A percentile compares a stretch with the other conserved stretches of the same genome.
Conservation (phyloP, 257 asterid genomes). For the Catharanthus roseus region DNA sequence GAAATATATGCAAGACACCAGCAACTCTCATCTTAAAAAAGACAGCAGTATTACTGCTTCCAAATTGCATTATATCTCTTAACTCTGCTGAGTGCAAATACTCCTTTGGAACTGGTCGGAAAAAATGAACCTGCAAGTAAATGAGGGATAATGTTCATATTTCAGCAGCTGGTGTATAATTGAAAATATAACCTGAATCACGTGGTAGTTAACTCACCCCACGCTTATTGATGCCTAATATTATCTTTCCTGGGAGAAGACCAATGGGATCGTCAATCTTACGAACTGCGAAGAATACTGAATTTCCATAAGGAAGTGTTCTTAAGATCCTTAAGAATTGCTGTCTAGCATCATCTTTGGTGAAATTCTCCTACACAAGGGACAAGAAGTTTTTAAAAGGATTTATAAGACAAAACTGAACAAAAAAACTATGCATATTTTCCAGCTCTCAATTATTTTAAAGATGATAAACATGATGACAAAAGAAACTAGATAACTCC, state of each 20-base stretch:
- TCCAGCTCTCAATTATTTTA: background rate
- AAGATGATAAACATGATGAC: background rate
- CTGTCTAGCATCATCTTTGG: slow-evolving; percentile 96
- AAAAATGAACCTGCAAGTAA: slow-evolving; percentile 79
- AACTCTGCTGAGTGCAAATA: slow-evolving; percentile 96
- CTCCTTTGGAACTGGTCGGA: slow-evolving; percentile 98
- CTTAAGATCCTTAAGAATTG: slow-evolving; percentile 87
- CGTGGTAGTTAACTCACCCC: slow-evolving; percentile 54
- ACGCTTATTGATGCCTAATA: slow-evolving; percentile 93
- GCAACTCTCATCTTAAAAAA: slow-evolving; percentile 99
- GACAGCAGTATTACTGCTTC: slow-evolving; percentile 97
- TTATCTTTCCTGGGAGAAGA: slow-evolving; percentile 85
- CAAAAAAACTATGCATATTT: background rate
- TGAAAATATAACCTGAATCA: slow-evolving; percentile 5
- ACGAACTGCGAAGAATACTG: slow-evolving; percentile 96
- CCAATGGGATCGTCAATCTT: slow-evolving; percentile 99
- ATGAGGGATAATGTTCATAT: slow-evolving; percentile 16
- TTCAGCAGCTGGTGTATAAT: slow-evolving; percentile 20
- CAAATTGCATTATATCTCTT: slow-evolving; percentile 99
- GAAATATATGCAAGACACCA: slow-evolving; percentile 93
- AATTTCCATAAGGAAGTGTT: slow-evolving; percentile 96
- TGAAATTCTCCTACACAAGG: slow-evolving; percentile 65
- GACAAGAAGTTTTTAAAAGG: slow-evolving; percentile 6
- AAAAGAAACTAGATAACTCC: background rate
- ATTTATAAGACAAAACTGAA: background rate